Percentiles rank a stretch among this genome's conserved stretches.
Conservation (phyloP, 257 asterid genomes). For the Knoxia roxburghii region DNA sequence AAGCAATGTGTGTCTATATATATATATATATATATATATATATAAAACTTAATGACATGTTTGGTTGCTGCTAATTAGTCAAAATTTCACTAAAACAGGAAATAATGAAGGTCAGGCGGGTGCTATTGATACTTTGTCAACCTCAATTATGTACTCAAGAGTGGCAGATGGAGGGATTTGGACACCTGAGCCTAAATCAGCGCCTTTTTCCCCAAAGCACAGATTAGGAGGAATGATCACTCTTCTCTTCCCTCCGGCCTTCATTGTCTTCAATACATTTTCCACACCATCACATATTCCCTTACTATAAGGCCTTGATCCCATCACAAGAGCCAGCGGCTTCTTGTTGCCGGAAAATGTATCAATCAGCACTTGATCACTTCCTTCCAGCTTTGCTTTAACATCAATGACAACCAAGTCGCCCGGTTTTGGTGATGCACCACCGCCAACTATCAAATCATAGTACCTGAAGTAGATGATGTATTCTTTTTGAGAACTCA, state of each 20-base stretch:
- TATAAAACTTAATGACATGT: not conserved
- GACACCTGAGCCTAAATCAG: constrained; percentile 66
- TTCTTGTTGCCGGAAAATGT: constrained; percentile 45
- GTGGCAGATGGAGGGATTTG: constrained; percentile 74
- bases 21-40: not conserved
- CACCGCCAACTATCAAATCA: constrained; percentile 69
- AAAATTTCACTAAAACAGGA: not conserved
- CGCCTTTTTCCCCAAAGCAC: constrained; percentile 82
- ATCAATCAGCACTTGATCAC: constrained; percentile 57
- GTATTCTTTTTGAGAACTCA: not conserved
- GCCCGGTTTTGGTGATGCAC: constrained; percentile 53
- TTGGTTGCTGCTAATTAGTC: not conserved
- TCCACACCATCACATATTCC: constrained; percentile 90
- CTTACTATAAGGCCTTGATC: constrained; percentile 71
- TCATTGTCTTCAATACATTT: constrained; percentile 49
- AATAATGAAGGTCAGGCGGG: constrained; percentile 47
- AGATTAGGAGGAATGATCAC: constrained; percentile 57
- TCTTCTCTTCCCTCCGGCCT: constrained; percentile 75
- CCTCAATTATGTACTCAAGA: constrained; percentile 62
- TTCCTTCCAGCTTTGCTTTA: constrained; percentile 56
- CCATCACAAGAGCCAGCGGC: constrained; percentile 75
- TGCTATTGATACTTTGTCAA: constrained; percentile 78
- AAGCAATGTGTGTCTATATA: too few species aligned
- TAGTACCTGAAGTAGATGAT: constrained; percentile 37
- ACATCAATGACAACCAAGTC: constrained; percentile 79